Evolutionary conservation across 345 rosid genomes (phyloP), one percentile per base, ranked within the genome.

Genomic region (Nasturtium officinale): DNA sequence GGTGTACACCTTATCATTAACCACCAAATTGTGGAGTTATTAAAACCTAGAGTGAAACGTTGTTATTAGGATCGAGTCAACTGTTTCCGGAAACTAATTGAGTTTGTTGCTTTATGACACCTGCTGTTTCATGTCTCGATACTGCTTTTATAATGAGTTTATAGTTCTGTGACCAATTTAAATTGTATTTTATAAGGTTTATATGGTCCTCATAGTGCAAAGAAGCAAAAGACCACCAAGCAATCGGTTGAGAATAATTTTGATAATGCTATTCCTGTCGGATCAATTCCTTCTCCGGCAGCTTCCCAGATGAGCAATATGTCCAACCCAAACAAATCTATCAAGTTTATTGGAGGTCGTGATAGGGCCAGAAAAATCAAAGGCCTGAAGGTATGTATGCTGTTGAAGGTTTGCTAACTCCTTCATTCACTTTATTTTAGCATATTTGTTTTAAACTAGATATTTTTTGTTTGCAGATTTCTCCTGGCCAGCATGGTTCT

Each of bases 251-350:
- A 92, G 58, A 79, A 83, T 67, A 71, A 85, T 65, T 85, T 82
- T 68, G 97, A 92, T 77, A 85, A 77, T 77, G 74, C 85, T 61
- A 73, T 75, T 75, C 83, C 85, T 59, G 26, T 74, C 73, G 97
- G 95, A 43, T 85, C 91, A 12, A 52, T 87, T 61, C 92, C 95
- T 76, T 91, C 97, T 75, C 95, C 95, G 10, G 89, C 80, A 6
- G 91, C 90, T 72, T 92, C 99, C 64, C 98, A 95, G 77, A 89
- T 90, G 90, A 90, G 97, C 82, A 89, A 87, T 80, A 87, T 96
- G 94, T 84, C 98, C 73, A 85, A 84, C 87, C 88, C 92, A 53
- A 84, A 85, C 71, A 92, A 86, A 79, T 73, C 82, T 30, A 84
- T 90, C 77, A 92, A 86, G 84, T 67, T 85, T 74, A 80, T 87